These are phyloP conservation scores for Phlebopus sp. DNA, from an alignment of 1,284 basidiomycete species.

Conservation along the genomic window DNA sequence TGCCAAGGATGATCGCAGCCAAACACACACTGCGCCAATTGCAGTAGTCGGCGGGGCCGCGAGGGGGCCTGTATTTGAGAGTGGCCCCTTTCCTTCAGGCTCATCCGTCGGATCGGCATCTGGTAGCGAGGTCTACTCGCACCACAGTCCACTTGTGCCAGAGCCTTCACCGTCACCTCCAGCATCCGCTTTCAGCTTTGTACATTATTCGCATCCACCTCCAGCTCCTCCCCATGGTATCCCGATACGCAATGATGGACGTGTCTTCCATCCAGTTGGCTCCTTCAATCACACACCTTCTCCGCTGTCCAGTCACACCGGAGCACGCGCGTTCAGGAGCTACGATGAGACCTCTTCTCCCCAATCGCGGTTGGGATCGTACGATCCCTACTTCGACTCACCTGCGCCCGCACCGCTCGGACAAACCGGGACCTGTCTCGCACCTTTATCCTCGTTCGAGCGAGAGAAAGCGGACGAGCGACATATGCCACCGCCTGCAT, in stretches of 20 bases:
- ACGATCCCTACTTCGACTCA: conserved; percentile 35
- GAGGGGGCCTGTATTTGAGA: conserved; percentile 43
- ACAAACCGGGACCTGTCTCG: conserved; percentile 21
- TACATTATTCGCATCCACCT: conserved; percentile 44
- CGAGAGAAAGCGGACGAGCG: conserved; percentile 42
- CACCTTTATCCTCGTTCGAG: conserved; percentile 51
- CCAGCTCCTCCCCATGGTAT: conserved; percentile 22
- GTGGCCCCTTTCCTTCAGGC: conserved; percentile 46
- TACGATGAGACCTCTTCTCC: conserved; percentile 20
- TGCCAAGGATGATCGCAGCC: conserved; percentile 34
- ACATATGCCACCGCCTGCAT: conserved; percentile 25
- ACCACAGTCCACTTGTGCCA: conserved; percentile 37
- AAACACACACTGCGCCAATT: conserved; percentile 39
- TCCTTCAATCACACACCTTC: conserved; percentile 39
- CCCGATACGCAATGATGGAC: conserved; percentile 24
- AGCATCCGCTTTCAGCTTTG: conserved; percentile 47
- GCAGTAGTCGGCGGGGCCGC: conserved; percentile 33
- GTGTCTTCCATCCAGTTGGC: conserved; percentile 23
- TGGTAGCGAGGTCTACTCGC: conserved; percentile 54
- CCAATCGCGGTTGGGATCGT: conserved; percentile 27
- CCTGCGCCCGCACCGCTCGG: conserved; percentile 26
- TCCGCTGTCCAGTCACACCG: conserved; percentile 42
- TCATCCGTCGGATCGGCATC: conserved; percentile 50
- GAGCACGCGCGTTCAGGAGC: conserved; percentile 31
- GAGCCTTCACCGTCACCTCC: conserved; percentile 63